phyloP scores from a whole-genome alignment of 257 asterid genomes.

The Lycium barbarum region DNA sequence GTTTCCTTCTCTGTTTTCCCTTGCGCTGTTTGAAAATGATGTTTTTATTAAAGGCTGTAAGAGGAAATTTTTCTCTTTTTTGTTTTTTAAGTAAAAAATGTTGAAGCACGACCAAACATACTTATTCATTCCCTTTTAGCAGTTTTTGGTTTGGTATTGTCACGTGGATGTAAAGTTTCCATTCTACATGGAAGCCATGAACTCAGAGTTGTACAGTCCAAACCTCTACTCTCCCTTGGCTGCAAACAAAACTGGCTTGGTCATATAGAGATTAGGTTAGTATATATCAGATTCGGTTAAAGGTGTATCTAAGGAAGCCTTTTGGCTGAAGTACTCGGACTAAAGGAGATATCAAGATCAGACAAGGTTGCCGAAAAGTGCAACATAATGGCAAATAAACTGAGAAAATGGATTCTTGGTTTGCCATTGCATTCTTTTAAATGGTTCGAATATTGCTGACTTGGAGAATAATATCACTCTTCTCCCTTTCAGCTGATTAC shows the following conservation, averaged over 20 bases:
- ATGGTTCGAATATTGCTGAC: not conserved
- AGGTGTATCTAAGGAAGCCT: not conserved
- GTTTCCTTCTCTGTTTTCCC: not conserved
- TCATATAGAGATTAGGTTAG: not conserved
- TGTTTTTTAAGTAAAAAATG: not conserved
- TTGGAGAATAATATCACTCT: not conserved
- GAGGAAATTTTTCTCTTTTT: not conserved
- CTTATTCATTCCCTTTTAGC: slow-evolving; percentile 13
- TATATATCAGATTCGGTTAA: not conserved
- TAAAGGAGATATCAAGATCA: slow-evolving; percentile 6
- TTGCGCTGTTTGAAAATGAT: not conserved
- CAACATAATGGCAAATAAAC: not conserved
- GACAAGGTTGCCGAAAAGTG: not conserved
- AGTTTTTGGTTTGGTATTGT: not conserved
- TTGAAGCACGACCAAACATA: not conserved
- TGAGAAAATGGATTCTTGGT: not conserved
- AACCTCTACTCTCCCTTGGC: not conserved
- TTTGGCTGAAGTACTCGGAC: slow-evolving; percentile 3
- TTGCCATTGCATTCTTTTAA: not conserved
- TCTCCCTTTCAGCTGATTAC: not conserved
- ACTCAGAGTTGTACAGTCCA: not conserved
- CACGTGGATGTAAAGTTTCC: slow-evolving; percentile 8
- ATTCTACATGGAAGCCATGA: not conserved
- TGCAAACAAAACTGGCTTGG: not conserved
- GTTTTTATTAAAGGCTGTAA: not conserved